Percentiles rank a stretch among this genome's conserved stretches.
These are phyloP conservation scores for Phytophthora melonis DNA, from an alignment of 352 stramenopile species.

Conservation along the genomic window DNA sequence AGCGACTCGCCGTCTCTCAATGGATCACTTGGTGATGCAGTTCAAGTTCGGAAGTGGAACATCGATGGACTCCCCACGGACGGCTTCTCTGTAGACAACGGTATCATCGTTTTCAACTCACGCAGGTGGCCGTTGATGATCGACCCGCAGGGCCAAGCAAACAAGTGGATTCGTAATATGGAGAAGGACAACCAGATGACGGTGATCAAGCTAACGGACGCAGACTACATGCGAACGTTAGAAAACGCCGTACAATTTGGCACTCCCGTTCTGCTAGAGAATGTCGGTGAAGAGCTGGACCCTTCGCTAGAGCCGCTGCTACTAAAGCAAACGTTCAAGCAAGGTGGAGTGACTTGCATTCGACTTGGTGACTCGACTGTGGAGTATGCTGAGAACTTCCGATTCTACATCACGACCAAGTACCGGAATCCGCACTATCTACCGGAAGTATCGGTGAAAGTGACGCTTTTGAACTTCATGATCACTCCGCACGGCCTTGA, in stretches of 20 bases:
- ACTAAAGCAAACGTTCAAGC: conserved; percentile 95
- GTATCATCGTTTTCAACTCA: conserved; percentile 95
- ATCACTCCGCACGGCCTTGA: conserved; percentile 94
- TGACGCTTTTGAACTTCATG: conserved; percentile 97
- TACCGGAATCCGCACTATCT: conserved; percentile 94
- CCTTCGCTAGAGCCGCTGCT: conserved; percentile 94
- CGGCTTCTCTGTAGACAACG: conserved; percentile 95
- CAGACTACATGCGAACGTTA: conserved; percentile 93
- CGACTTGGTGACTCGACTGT: conserved; percentile 93
- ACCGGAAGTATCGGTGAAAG: conserved; percentile 93
- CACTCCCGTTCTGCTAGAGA: conserved; percentile 92
- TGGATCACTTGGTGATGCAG: conserved; percentile 90
- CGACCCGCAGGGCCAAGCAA: conserved; percentile 94
- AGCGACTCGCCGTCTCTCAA: conserved; percentile 89
- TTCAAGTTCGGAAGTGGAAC: conserved; percentile 95
- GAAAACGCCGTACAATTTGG: conserved; percentile 95
- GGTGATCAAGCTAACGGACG: conserved; percentile 95
- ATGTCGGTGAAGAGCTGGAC: conserved; percentile 93
- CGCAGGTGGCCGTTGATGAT: conserved; percentile 96
- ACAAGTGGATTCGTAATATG: conserved; percentile 97
- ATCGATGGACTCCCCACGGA: conserved; percentile 95
- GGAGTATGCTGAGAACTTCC: conserved; percentile 93
- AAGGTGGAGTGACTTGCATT: conserved; percentile 93
- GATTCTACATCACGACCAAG: conserved; percentile 97
- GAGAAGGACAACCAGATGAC: conserved; percentile 91